phyloP scores from a whole-genome alignment of 2,329 filamentous ascomycete species.

The Boeremia exigua region DNA sequence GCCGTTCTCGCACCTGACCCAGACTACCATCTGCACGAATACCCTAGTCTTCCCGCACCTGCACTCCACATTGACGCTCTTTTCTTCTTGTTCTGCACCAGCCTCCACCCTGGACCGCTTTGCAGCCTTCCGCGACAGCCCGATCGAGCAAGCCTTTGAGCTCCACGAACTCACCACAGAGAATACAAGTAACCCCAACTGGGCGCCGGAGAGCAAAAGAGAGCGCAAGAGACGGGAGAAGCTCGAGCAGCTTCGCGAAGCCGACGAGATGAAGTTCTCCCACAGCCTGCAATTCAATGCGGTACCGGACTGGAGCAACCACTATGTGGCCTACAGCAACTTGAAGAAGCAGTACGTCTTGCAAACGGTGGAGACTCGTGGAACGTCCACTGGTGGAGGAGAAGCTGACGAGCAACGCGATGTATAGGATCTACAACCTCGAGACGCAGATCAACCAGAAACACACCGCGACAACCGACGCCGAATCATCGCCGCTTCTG shows the following conservation, averaged over 20 bases:
- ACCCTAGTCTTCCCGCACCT: constrained; percentile 14
- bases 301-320: constrained; percentile 98
- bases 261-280: constrained; percentile 98
- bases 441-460: constrained; percentile 80
- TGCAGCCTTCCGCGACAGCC: constrained; percentile 25
- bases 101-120: constrained; percentile 36
- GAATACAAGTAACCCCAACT: neutral
- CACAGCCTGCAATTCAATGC: constrained; percentile 99
- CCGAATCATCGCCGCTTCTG: constrained; percentile 85
- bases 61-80: constrained; percentile 14
- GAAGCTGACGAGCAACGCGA: constrained; percentile 31
- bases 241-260: constrained; percentile 72
- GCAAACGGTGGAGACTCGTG: neutral
- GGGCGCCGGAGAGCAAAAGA: constrained; percentile 30
- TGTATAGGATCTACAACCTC: constrained; percentile 83
- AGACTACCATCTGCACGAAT: constrained; percentile 14
- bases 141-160: constrained; percentile 36
- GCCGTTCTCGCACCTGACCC: constrained; percentile 20
- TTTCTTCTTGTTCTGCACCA: constrained; percentile 11
- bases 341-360: constrained; percentile 89
- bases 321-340: constrained; percentile 98
- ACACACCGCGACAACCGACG: constrained; percentile 63
- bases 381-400: neutral
- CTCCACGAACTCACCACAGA: constrained; percentile 35
- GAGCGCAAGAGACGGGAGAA: constrained; percentile 64